Conservation (phyloP, 345 rosid species). For the sweet orange (Citrus sinensis) region DVS_A1.0 CM039168.1:1728001-1728500, state of each 20-base stretch:
- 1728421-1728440: not conserved
- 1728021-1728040: too few species aligned
- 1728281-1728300: conserved; percentile 80
- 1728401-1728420: not conserved
- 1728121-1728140: conserved; percentile 38
- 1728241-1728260: conserved; percentile 86
- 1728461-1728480: not conserved
- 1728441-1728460: not conserved
- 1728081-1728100: too few species aligned
- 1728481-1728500: not conserved
- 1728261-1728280: conserved; percentile 75
- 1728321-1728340: conserved; percentile 79
- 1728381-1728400: not conserved
- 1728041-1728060: too few species aligned
- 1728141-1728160: conserved; percentile 84
- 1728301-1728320: conserved; percentile 84
- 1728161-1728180: conserved; percentile 83
- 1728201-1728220: conserved; percentile 55
- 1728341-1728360: conserved; percentile 72
- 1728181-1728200: conserved; percentile 66
- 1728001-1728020: too few species aligned
- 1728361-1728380: conserved; percentile 76
- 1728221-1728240: conserved; percentile 52
- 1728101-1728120: not conserved
- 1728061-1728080: too few species aligned